Conservation (phyloP, 2,329 filamentous ascomycete species). For the Hymenoscyphus linearis region DNA sequence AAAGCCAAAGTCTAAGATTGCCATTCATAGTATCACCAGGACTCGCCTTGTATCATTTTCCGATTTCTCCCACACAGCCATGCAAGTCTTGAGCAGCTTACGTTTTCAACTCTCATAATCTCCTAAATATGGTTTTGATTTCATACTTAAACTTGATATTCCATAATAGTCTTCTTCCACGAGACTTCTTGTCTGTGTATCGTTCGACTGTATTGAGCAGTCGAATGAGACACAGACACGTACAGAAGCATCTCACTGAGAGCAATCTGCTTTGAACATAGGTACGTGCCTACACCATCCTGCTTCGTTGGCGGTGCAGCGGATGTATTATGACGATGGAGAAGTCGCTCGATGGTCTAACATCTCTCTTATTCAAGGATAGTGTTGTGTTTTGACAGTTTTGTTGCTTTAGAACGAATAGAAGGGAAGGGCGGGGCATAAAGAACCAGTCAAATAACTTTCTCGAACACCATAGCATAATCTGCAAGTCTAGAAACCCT, state of each 20-base stretch:
- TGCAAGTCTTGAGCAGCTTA: conserved; percentile 4
- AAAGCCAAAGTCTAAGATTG: conserved; percentile 8
- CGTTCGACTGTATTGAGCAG: background rate
- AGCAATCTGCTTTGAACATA: conserved; percentile 11
- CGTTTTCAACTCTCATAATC: background rate
- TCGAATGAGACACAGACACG: conserved; percentile 6
- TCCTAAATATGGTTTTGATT: background rate
- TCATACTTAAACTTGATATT: background rate
- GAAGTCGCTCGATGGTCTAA: background rate
- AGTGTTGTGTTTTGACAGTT: background rate
- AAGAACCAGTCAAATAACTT: background rate
- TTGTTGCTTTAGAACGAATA: background rate
- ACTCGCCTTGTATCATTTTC: conserved; percentile 5
- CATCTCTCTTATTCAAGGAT: background rate
- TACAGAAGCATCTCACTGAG: background rate
- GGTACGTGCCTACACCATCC: conserved; percentile 15
- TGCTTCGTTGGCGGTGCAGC: conserved; percentile 19
- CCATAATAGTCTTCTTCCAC: conserved; percentile 1
- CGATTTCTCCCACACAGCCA: conserved; percentile 2
- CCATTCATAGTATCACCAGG: conserved; percentile 4
- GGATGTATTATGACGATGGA: conserved; percentile 6
- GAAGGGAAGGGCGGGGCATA: background rate
- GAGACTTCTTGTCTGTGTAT: conserved; percentile 8
- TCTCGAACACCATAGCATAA: background rate
- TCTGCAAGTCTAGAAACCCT: background rate